Conservation (phyloP, 768 basidiomycete species). For the Termitomyces sp. region DNA sequence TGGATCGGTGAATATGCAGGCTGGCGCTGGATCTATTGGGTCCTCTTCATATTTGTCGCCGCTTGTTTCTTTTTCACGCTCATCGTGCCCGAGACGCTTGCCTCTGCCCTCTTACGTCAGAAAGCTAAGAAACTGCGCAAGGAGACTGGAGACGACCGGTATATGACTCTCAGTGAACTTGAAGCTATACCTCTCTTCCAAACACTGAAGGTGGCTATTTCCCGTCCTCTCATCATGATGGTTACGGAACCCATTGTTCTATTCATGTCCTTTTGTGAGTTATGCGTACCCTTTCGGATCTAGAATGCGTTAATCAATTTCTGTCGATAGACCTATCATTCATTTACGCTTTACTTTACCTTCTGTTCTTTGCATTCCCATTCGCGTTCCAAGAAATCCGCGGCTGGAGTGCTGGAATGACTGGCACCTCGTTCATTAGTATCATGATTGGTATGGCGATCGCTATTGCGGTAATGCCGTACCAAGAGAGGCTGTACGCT, state of each 20-base stretch:
- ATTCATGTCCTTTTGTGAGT: constrained; percentile 8
- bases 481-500: constrained; percentile 28
- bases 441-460: constrained; percentile 33
- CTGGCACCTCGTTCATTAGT: constrained; percentile 37
- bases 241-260: constrained; percentile 3
- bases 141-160: constrained; percentile 19
- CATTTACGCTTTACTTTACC: constrained; percentile 3
- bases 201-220: constrained; percentile 3
- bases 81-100: constrained; percentile 48
- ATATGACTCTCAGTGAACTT: constrained; percentile 9
- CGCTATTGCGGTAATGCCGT: constrained; percentile 25
- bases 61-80: constrained; percentile 30
- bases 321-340: not conserved
- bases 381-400: constrained; percentile 35
- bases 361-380: constrained; percentile 40
- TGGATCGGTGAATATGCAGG: constrained; percentile 41
- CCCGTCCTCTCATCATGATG: constrained; percentile 6
- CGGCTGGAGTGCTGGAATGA: constrained; percentile 32
- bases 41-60: constrained; percentile 37
- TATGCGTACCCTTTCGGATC: not conserved
- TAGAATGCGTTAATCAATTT: not conserved
- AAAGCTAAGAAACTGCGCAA: constrained; percentile 37
- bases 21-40: constrained; percentile 45
- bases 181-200: not conserved
- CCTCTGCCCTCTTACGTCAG: constrained; percentile 36